phyloP scores from a whole-genome alignment of 768 basidiomycete species.

The Termitomyces sp. region DNA sequence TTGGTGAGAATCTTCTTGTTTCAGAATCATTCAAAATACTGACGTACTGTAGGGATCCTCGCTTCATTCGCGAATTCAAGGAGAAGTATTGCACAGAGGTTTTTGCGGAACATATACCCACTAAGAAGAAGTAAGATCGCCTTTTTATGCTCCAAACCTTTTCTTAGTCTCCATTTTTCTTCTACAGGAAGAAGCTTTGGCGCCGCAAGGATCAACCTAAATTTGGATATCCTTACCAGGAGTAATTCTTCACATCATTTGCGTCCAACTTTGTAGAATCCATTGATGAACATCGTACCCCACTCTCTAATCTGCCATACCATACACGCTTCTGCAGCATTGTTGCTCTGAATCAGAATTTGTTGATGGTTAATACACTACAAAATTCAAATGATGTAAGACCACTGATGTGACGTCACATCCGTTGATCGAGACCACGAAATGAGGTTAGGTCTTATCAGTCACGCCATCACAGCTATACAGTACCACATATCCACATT shows the following conservation, averaged over 20 bases:
- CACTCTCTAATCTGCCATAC: background rate
- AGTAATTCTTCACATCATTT: constrained; percentile 32
- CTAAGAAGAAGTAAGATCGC: constrained; percentile 84
- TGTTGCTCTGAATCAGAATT: background rate
- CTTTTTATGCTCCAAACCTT: background rate
- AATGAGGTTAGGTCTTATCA: constrained; percentile 20
- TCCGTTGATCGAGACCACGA: constrained; percentile 10
- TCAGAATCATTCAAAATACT: background rate
- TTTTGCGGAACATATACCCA: constrained; percentile 77
- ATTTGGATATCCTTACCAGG: constrained; percentile 88
- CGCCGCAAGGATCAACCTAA: constrained; percentile 82
- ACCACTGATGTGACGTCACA: too few relatives aligned
- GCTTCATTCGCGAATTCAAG: constrained; percentile 94
- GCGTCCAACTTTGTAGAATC: constrained; percentile 2
- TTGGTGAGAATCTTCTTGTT: constrained; percentile 53
- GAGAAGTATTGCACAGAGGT: constrained; percentile 78
- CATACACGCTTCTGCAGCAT: background rate
- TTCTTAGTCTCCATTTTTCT: constrained; percentile 11
- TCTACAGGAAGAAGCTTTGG: constrained; percentile 83
- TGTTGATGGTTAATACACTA: background rate
- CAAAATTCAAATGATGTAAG: too few relatives aligned
- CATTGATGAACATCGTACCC: background rate
- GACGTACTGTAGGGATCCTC: constrained; percentile 71
- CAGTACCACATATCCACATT: constrained; percentile 21
- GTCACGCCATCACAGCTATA: constrained; percentile 26